Evolutionary conservation across 495 filamentous ascomycete genomes (phyloP).

Genomic region (Aspergillus egyptiacus): DNA sequence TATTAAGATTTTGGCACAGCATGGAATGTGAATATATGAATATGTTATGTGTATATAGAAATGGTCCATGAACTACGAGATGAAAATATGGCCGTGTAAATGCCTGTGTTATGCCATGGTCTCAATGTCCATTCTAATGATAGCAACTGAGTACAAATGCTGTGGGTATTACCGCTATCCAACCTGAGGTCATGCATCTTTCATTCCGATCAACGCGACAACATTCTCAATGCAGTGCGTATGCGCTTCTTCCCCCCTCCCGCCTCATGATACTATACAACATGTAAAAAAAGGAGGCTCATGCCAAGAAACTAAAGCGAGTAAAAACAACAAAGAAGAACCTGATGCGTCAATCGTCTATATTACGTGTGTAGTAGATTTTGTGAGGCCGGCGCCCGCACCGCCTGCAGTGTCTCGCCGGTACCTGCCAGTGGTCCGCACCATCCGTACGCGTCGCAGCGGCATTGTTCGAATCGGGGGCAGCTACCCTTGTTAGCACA

Average conservation of each 20-base stretch:
- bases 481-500: constrained; percentile 22
- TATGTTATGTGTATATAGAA: neutral
- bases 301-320: neutral
- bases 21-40: neutral
- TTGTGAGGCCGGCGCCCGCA: constrained; percentile 10
- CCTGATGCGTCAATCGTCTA: constrained; percentile 6
- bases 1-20: too few species aligned
- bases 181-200: neutral
- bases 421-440: constrained; percentile 33
- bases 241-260: neutral
- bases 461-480: constrained; percentile 38
- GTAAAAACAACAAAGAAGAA: neutral
- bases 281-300: neutral
- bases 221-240: constrained; percentile 2
- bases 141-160: neutral
- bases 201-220: neutral
- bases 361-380: constrained; percentile 5
- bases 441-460: constrained; percentile 41
- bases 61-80: too few species aligned
- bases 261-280: neutral
- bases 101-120: too few species aligned
- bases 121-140: neutral
- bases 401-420: constrained; percentile 28
- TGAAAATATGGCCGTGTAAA: too few species aligned
- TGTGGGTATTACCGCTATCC: constrained; percentile 1